These are phyloP conservation scores for Cladosporium sp. DNA, from an alignment of 2,329 filamentous ascomycete genomes.

Conservation along the genomic window DNA sequence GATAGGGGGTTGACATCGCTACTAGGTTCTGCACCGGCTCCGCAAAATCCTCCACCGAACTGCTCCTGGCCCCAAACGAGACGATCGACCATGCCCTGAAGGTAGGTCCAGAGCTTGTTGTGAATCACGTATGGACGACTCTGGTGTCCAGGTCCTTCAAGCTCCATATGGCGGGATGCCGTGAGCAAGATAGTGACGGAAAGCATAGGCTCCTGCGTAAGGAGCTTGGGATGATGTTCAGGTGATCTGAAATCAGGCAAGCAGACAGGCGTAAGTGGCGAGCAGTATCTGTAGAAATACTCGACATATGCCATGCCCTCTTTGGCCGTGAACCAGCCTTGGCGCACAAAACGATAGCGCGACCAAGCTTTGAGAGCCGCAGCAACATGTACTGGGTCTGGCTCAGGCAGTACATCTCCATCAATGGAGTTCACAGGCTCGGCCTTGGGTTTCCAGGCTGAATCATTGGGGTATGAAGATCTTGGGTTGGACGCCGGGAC, in stretches of 20 bases:
- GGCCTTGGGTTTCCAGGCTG: slow-evolving; percentile 30
- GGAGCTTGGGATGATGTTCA: slow-evolving; percentile 74
- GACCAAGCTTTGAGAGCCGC: slow-evolving; percentile 86
- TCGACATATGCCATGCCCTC: slow-evolving; percentile 93
- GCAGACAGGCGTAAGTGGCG: slow-evolving; percentile 89
- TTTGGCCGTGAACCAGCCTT: slow-evolving; percentile 91
- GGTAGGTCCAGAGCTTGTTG: slow-evolving; percentile 91
- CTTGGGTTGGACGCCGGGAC: slow-evolving; percentile 24
- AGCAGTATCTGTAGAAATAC: slow-evolving; percentile 92
- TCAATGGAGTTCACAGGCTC: slow-evolving; percentile 25
- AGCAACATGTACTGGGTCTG: slow-evolving; percentile 43
- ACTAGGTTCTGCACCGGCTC: slow-evolving; percentile 67
- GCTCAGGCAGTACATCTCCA: slow-evolving; percentile 29
- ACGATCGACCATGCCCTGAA: slow-evolving; percentile 92
- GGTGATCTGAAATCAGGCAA: slow-evolving; percentile 86
- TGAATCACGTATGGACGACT: slow-evolving; percentile 90
- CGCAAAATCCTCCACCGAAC: slow-evolving; percentile 85
- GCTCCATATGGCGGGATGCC: slow-evolving; percentile 79
- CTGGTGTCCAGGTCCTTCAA: slow-evolving; percentile 76
- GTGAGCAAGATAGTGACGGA: slow-evolving; percentile 90
- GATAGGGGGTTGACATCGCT: slow-evolving; percentile 64
- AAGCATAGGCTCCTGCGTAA: slow-evolving; percentile 90
- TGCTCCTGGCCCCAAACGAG: slow-evolving; percentile 96
- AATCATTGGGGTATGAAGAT: slow-evolving; percentile 29
- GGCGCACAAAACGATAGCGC: slow-evolving; percentile 89